phyloP scores from a whole-genome alignment of 2,329 filamentous ascomycete species.

The Cordyceps pruinosa region DNA sequence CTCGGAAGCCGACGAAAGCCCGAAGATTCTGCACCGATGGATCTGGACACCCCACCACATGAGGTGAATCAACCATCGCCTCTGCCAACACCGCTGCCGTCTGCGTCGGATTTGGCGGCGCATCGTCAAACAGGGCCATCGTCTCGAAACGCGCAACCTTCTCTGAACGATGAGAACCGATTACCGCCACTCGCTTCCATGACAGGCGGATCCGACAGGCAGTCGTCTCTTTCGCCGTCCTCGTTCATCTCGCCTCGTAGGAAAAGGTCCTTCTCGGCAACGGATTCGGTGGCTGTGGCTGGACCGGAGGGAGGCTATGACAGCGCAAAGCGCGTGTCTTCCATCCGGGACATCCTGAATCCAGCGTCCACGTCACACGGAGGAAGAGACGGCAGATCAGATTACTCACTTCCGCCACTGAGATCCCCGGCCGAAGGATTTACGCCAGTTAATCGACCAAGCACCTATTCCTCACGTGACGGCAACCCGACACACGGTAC shows the following conservation, averaged over 20 bases:
- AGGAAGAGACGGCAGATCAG: conserved; percentile 26
- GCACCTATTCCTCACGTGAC: conserved; percentile 28
- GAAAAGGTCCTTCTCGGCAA: conserved; percentile 61
- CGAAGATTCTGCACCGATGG: conserved; percentile 39
- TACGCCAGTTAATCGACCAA: conserved; percentile 35
- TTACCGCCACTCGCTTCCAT: conserved; percentile 49
- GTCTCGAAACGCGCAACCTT: conserved; percentile 32
- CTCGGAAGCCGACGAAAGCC: conserved; percentile 48
- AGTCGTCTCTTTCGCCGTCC: conserved; percentile 53
- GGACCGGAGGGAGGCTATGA: conserved; percentile 36
- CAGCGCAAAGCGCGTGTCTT: conserved; percentile 57
- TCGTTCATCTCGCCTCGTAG: conserved; percentile 53
- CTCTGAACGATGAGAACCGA: conserved; percentile 49
- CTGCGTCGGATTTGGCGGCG: conserved; percentile 39
- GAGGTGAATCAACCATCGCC: conserved; percentile 39
- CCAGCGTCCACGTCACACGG: conserved; percentile 32
- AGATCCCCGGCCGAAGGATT: conserved; percentile 37
- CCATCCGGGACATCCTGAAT: conserved; percentile 71
- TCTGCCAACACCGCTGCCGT: conserved; percentile 32
- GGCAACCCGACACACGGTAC: conserved; percentile 22
- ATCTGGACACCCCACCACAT: conserved; percentile 38
- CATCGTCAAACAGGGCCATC: conserved; percentile 42
- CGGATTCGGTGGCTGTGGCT: conserved; percentile 44
- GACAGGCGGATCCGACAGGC: conserved; percentile 38
- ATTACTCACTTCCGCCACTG: conserved; percentile 36